Base-by-base conservation (phyloP, 257 asterid species). In the Knoxia roxburghii region DNA sequence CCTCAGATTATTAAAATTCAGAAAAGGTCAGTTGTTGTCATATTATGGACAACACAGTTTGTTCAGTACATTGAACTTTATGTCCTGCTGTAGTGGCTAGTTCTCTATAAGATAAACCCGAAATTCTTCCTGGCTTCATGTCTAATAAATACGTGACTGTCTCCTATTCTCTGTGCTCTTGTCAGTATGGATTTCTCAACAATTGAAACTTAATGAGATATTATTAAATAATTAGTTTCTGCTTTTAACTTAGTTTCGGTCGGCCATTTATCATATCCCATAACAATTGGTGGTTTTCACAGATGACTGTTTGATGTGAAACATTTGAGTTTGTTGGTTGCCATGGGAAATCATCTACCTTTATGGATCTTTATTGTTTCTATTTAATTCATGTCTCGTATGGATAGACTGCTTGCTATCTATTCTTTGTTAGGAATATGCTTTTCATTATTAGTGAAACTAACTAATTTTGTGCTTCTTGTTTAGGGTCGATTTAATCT, bases 401-500 rank as follows among this genome's bases (percentile, higher is more conserved):
- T 48, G 13, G 41, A 35, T 48, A 35, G 7, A 12, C 6, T 20
- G 51, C 21, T 24, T 39, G 13, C 50, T 20, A 29, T 57, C 40
- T 61, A 20, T n/a, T n/a, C 29, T n/a, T 18, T 33, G 64, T 33
- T 58, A 30, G n/a, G 21, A 29, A 6, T 13, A 15, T 17, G 7
- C 26, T 58, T 58, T 17, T 17, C 15, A 33, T 29, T 17, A 33
- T 30, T 20, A 6, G 4, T 12, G 26, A 50, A 15, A 2, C 29
- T 48, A 3, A 61, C 24, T n/a, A 39, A 7, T 15, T 10, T 10
- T 24, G 0, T 26, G 1, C 51, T 68, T 48, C 58, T 51, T 45
- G 51, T 67, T 68, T 82, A 92, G 97, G 81, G 80, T 33, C 87
- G 91, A 46, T 92, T 67, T 66, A 87, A 82, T 80, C 81, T 86